Evolutionary conservation across 345 rosid species (phyloP).

Genomic region (Aegle marmelos): DNA sequence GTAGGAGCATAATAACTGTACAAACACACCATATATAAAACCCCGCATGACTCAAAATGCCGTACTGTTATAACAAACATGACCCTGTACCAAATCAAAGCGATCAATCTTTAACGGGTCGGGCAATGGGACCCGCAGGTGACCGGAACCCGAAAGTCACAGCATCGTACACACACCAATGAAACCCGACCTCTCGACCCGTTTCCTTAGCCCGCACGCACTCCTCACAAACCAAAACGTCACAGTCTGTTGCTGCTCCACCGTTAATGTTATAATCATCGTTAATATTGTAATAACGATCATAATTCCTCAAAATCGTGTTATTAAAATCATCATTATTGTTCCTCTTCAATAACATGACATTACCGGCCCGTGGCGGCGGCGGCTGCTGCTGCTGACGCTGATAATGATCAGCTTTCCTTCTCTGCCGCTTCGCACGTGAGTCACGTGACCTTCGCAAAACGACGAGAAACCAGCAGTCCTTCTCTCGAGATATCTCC

Average conservation of each 20-base stretch:
- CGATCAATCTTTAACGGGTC: slow-evolving; percentile 30
- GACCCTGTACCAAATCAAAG: background rate
- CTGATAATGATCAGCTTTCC: slow-evolving; percentile 1
- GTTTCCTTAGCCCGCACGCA: slow-evolving; percentile 25
- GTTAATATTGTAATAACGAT: background rate
- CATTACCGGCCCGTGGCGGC: slow-evolving; percentile 4
- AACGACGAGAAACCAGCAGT: slow-evolving; percentile 31
- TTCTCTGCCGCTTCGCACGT: slow-evolving; percentile 33
- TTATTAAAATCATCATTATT: background rate
- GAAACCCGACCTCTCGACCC: slow-evolving; percentile 34
- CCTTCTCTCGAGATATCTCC: slow-evolving; percentile 22
- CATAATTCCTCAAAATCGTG: background rate
- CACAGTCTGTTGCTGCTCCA: background rate
- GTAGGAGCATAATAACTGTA: background rate
- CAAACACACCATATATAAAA: too few relatives aligned
- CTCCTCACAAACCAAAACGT: slow-evolving; percentile 29
- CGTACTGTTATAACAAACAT: background rate
- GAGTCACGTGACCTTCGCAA: slow-evolving; percentile 27
- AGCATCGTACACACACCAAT: slow-evolving; percentile 43
- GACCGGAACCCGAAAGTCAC: slow-evolving; percentile 43
- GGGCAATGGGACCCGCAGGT: slow-evolving; percentile 48
- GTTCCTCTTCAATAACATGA: slow-evolving; percentile 37
- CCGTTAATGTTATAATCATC: background rate
- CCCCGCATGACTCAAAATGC: background rate
- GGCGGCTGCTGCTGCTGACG: slow-evolving; percentile 1